Evolutionary conservation across 352 stramenopile species (phyloP).

Genomic region (Phytopythium montanum): DNA sequence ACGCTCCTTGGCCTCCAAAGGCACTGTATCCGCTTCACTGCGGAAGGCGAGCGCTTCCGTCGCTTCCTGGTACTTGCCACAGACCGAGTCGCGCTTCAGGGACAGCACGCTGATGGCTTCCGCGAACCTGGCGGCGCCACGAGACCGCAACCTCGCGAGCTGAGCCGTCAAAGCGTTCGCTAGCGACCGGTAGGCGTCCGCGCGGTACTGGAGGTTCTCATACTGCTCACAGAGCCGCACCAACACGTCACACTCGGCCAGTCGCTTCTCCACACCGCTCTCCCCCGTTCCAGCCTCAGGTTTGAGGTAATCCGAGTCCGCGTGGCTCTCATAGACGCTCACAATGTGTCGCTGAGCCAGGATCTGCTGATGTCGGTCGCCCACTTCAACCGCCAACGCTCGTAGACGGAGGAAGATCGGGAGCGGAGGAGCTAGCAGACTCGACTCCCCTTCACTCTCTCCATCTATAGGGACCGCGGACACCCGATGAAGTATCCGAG

Average conservation of each 20-base stretch:
- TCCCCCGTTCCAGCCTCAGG: slow-evolving; percentile 6
- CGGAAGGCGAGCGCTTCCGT: slow-evolving; percentile 21
- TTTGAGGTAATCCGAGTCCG: slow-evolving; percentile 12
- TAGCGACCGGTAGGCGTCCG: slow-evolving; percentile 44
- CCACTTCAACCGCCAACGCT: slow-evolving; percentile 32
- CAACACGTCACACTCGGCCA: slow-evolving; percentile 46
- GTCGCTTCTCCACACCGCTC: slow-evolving; percentile 26
- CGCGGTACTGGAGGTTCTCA: slow-evolving; percentile 25
- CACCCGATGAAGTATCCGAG: slow-evolving; percentile 1
- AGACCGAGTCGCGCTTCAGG: slow-evolving; percentile 37
- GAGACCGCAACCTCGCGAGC: slow-evolving; percentile 27
- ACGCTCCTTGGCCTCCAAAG: slow-evolving; percentile 16
- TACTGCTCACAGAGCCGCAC: slow-evolving; percentile 43
- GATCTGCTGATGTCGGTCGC: slow-evolving; percentile 39
- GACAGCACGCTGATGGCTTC: slow-evolving; percentile 46
- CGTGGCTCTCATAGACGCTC: slow-evolving; percentile 43
- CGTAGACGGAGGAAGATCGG: slow-evolving; percentile 45
- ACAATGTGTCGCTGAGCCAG: slow-evolving; percentile 45
- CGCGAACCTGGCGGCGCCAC: slow-evolving; percentile 27
- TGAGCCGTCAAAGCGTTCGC: slow-evolving; percentile 58
- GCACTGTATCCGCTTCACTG: slow-evolving; percentile 10
- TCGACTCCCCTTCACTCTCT: slow-evolving; percentile 10
- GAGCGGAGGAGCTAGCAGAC: slow-evolving; percentile 16
- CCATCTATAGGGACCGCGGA: neutral
- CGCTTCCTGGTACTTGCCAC: slow-evolving; percentile 30